These are phyloP conservation scores for Scleroderma bovista DNA, from an alignment of 768 basidiomycete species.

Conservation along the genomic window DNA sequence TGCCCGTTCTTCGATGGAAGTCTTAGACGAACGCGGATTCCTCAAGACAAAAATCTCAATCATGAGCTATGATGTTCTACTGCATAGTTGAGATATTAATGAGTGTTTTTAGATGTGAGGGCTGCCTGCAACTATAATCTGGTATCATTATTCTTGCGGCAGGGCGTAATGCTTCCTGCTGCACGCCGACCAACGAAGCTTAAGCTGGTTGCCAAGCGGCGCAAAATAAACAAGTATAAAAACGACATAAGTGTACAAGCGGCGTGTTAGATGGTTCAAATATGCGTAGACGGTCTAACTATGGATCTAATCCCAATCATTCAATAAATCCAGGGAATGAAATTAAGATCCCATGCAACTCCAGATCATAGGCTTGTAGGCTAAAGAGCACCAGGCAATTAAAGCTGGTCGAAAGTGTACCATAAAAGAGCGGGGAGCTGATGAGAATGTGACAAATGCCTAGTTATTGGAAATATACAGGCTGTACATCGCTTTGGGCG, in stretches of 20 bases:
- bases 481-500: conserved; percentile 77
- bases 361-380: not conserved
- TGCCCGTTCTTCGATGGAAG: too few species aligned
- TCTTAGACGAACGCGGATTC: too few species aligned
- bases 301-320: not conserved
- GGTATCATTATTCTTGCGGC: too few species aligned
- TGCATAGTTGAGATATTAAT: too few species aligned
- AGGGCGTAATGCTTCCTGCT: too few species aligned
- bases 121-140: too few species aligned
- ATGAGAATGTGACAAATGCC: not conserved
- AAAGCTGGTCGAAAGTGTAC: not conserved
- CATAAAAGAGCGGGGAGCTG: not conserved
- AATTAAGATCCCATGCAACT: not conserved
- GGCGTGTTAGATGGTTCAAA: not conserved
- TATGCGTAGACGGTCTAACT: not conserved
- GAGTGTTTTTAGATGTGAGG: too few species aligned
- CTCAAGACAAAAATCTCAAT: too few species aligned
- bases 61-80: too few species aligned
- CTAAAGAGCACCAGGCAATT: not conserved
- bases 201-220: too few species aligned
- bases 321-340: not conserved
- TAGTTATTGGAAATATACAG: conserved; percentile 51
- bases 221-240: conserved; percentile 5
- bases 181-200: too few species aligned
- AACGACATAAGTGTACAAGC: conserved; percentile 3